Base-by-base conservation (phyloP, 192 early-diverging fungal species). In the Coemansia sp. region DNA sequence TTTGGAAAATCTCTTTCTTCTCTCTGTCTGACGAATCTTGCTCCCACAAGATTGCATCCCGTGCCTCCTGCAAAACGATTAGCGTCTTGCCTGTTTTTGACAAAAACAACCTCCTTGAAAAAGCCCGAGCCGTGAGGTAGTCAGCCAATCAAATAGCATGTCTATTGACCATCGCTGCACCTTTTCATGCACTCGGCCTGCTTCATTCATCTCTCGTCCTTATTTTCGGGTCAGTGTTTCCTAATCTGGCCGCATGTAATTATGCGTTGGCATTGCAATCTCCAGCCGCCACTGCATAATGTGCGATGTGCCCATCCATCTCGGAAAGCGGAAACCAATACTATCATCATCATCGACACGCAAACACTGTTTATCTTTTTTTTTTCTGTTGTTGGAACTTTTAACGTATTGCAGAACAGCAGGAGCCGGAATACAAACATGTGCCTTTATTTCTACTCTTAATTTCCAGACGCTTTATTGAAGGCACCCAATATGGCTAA, bases 51-150 rank as follows among this genome's bases (percentile, higher is more conserved):
- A 32, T 32, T 32, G 32, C 32, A 32, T 32, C 32, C 32, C 32
- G 32, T 32, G 32, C 32, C 32, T 32, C 32, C 32, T 32, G 32
- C 32, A 32, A 32, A 32, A 32, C 2, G 47, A 49, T 49, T 49
- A 8, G 47, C 47, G n/a, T 7, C 16, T 15, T 7, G 47, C 19
- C 47, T 18, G 46, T 47, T 47, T 11, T n/a, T 15, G 12, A 3
- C 46, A 47, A 15, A 56, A 32, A 41, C n/a, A 59, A 19, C 57
- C 39, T 59, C 57, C 57, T 59, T 41, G 57, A 59, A 59, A 59
- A 59, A 37, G 57, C 37, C 57, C 57, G 57, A 59, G 57, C 37
- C 57, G 39, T 37, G 57, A 40, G 57, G 37, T 59, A 16, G 57
- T 40, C 57, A 22, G 15, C 57, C 57, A 59, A 59, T 59, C 57